phyloP scores from a whole-genome alignment of 2,329 filamentous ascomycete genomes.

The Hymenoscyphus repandus region DNA sequence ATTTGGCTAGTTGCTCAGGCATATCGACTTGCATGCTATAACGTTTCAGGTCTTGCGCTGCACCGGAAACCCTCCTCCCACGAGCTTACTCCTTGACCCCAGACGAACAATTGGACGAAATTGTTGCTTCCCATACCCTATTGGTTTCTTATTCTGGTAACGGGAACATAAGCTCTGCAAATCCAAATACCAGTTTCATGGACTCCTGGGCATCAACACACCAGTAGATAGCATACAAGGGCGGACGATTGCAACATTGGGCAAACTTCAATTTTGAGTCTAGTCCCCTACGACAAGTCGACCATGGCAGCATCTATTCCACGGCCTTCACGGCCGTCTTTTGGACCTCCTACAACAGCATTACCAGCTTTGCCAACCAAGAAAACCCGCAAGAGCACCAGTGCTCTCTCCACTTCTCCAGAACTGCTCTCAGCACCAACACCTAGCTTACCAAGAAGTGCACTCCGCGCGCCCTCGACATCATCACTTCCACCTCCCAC shows the following conservation, averaged over 20 bases:
- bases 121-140: background rate
- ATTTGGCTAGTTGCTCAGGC: slow-evolving; percentile 20
- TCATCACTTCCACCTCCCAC: slow-evolving; percentile 47
- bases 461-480: slow-evolving; percentile 54
- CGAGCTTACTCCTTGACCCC: slow-evolving; percentile 8
- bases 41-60: slow-evolving; percentile 23
- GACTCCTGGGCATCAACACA: slow-evolving; percentile 15
- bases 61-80: slow-evolving; percentile 13
- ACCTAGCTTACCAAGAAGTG: slow-evolving; percentile 46
- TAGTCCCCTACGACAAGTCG: background rate
- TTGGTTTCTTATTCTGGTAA: slow-evolving; percentile 10
- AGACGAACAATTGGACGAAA: slow-evolving; percentile 18
- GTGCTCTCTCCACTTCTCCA: slow-evolving; percentile 52
- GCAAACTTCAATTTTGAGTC: slow-evolving; percentile 6
- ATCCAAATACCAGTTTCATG: slow-evolving; percentile 23
- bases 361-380: slow-evolving; percentile 68
- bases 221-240: slow-evolving; percentile 16
- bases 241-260: slow-evolving; percentile 13
- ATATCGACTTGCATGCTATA: slow-evolving; percentile 26
- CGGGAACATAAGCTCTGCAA: slow-evolving; percentile 16
- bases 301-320: slow-evolving; percentile 34
- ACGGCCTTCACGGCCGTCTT: slow-evolving; percentile 57
- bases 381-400: slow-evolving; percentile 67
- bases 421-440: slow-evolving; percentile 30
- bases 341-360: slow-evolving; percentile 65